Evolutionary conservation across 305 asterid species (phyloP).

Genomic region (Fraxinus xanthoxyloides): DNA sequence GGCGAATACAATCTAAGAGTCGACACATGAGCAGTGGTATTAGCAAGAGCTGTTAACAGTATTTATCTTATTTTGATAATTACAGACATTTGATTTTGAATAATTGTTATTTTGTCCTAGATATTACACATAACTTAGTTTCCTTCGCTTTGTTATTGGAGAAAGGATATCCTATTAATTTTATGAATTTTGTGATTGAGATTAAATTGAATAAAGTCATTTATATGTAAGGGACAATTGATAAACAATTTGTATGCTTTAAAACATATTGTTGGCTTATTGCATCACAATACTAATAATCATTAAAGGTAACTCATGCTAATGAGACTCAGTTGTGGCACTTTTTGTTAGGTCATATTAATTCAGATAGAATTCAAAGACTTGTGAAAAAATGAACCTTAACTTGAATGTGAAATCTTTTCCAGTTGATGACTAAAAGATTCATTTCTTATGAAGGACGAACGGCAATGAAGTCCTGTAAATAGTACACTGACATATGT

Average conservation of each 20-base stretch:
- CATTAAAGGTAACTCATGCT: neutral
- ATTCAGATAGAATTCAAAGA: neutral
- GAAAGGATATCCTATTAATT: no score
- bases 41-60: neutral
- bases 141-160: neutral
- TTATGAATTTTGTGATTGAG: neutral
- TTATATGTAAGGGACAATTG: neutral
- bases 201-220: neutral
- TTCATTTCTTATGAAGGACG: neutral
- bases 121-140: neutral
- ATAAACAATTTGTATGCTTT: neutral
- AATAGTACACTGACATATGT: neutral
- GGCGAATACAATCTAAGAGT: neutral
- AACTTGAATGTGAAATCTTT: neutral
- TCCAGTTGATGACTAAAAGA: neutral
- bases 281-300: neutral
- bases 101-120: neutral
- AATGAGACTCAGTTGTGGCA: neutral
- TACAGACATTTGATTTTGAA: neutral
- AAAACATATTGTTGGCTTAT: no score
- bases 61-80: neutral
- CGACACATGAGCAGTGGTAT: neutral
- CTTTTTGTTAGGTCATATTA: neutral
- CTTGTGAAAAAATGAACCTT: neutral
- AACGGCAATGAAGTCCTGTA: neutral